A percentile compares a stretch with the other conserved stretches of the same genome.
phyloP scores from a whole-genome alignment of 371 early-diverging fungal genomes.

The Syncephalastrum racemosum region DNA sequence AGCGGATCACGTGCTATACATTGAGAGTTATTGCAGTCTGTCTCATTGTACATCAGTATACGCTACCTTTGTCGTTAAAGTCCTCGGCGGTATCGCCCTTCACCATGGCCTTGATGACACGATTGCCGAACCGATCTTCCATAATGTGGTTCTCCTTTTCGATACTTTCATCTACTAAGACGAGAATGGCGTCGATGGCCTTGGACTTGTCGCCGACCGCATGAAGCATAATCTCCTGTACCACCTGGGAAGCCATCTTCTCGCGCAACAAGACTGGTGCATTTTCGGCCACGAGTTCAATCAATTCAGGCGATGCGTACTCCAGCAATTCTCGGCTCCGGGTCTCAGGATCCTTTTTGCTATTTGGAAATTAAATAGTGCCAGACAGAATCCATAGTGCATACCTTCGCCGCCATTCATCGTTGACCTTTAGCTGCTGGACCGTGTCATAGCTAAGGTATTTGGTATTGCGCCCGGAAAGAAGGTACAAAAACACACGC shows the following conservation, averaged over 20 bases:
- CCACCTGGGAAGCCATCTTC: conserved; percentile 68
- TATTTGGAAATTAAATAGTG: conserved; percentile 15
- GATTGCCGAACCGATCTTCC: conserved; percentile 56
- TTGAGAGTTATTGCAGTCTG: too few species aligned
- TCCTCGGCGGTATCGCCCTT: conserved; percentile 56
- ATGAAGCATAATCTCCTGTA: conserved; percentile 70
- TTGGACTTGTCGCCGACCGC: conserved; percentile 55
- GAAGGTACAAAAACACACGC: conserved; percentile 70
- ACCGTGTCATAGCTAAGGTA: conserved; percentile 70
- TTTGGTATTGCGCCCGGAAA: conserved; percentile 71
- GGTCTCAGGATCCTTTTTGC: conserved; percentile 71
- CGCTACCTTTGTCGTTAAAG: conserved; percentile 48
- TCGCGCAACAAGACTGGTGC: conserved; percentile 56
- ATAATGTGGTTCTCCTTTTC: conserved; percentile 57
- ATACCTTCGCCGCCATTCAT: conserved; percentile 60
- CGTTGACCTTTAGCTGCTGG: conserved; percentile 59
- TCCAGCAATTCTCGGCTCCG: conserved; percentile 65
- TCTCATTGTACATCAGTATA: not conserved
- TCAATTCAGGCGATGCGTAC: conserved; percentile 57
- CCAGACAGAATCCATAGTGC: not conserved
- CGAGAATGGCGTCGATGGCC: conserved; percentile 51
- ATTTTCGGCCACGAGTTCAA: conserved; percentile 58
- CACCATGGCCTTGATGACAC: conserved; percentile 59
- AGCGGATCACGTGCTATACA: conserved; percentile 36
- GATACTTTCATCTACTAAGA: conserved; percentile 44